Base-by-base conservation (phyloP, 805 yeast genomes). In the Metschnikowia peoriensis region DNA sequence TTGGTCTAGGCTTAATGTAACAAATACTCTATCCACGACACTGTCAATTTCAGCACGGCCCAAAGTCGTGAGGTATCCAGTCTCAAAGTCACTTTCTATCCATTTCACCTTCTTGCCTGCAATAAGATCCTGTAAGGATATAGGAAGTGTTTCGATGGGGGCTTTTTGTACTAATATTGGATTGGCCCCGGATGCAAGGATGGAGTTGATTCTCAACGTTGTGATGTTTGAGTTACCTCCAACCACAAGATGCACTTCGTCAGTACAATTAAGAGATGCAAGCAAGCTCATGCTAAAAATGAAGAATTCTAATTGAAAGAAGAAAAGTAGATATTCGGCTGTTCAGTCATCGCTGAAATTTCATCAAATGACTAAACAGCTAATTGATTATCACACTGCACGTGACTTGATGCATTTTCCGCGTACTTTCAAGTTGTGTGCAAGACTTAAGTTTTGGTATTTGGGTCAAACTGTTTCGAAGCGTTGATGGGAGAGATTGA, bases 11-110 rank as follows among this genome's bases (percentile, higher is more conserved):
- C 77, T 69, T 4, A 82, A 62, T 14, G 82, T 76, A 2, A 90
- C 85, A 67, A 88, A 91, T 1, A 89, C 92, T 52, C 83, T 73
- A 66, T 92, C 97, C 5, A 89, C 89, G 2, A 89, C 73, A 29
- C 69, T 64, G 44, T 80, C 84, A 4, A 86, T 90, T 28, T 80
- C 80, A 0, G 65, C 61, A 47, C 96, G 75, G 4, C 97, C 97
- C 37, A 79, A 62, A 0, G 75, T 68, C 1, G 74, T 69, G 38
- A 90, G 69, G 61, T 83, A 86, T 1, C 59, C 56, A 0, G 70
- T 32, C 15, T 70, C 65, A 53, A 80, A 80, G 1, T 56, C 51
- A 10, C 35, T 44, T 14, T 12, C 41, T 9, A 54, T 15, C 53
- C 52, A 51, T 66, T 50, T 50, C 7, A 77, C 62, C 8, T 65